These are phyloP conservation scores for Leersia perrieri DNA, from an alignment of 176 grass and related monocot genomes.

Conservation along the genomic window DNA sequence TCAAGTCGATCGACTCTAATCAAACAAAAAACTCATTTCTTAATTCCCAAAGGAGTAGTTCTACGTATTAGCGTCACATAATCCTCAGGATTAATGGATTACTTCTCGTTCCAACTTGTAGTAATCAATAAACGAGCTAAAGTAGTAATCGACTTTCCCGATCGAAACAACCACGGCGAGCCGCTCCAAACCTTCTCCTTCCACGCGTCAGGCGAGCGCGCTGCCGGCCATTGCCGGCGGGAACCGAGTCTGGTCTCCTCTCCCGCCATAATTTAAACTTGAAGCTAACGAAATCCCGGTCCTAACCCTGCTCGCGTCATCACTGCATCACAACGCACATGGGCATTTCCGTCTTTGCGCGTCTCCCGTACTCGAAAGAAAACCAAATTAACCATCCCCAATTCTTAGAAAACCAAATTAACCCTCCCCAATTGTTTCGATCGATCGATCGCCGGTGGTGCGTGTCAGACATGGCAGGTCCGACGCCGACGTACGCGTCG, in stretches of 20 bases:
- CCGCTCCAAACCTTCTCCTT: background rate
- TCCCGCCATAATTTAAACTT: conserved; percentile 49
- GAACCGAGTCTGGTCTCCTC: conserved; percentile 9
- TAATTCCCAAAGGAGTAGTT: no score
- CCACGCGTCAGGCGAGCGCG: conserved; percentile 36
- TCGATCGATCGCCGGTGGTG: no score
- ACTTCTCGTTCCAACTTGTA: no score
- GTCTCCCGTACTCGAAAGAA: background rate
- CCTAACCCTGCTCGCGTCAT: background rate
- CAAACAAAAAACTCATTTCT: no score
- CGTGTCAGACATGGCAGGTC: conserved; percentile 29
- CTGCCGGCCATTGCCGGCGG: conserved; percentile 38
- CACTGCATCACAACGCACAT: background rate
- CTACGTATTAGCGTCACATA: no score
- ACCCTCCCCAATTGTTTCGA: no score
- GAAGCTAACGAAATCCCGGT: background rate
- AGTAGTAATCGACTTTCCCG: background rate
- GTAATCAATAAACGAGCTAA: no score
- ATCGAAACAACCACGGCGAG: background rate
- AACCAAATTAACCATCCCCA: no score
- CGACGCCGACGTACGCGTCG: conserved; percentile 12
- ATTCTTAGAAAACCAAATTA: no score
- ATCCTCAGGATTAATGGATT: no score
- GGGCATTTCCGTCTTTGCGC: conserved; percentile 2
- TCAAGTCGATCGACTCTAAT: no score